A percentile compares a stretch with the other conserved stretches of the same genome.
These are phyloP conservation scores for Protomyces inundatus DNA, from an alignment of 1,139 yeast genomes.

Conservation along the genomic window DNA sequence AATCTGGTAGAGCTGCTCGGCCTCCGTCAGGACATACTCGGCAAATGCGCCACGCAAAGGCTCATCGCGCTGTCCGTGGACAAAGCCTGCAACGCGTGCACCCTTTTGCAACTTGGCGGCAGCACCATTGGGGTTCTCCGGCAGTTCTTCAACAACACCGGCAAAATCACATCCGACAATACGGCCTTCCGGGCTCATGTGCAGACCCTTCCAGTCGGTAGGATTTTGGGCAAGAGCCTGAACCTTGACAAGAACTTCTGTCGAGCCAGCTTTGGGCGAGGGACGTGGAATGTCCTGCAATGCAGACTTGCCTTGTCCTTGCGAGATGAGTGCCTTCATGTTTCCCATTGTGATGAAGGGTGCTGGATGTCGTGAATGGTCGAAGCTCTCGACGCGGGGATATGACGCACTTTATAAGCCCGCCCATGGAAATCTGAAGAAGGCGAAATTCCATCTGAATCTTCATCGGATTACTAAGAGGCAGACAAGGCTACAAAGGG, in stretches of 20 bases:
- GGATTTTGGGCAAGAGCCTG: slow-evolving; percentile 11
- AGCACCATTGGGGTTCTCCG: slow-evolving; percentile 41
- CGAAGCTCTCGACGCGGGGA: too few relatives aligned
- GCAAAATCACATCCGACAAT: slow-evolving; percentile 44
- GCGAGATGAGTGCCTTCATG: slow-evolving; percentile 8
- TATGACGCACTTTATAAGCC: too few relatives aligned
- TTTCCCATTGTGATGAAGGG: background rate
- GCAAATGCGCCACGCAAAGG: slow-evolving; percentile 48
- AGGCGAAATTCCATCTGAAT: too few relatives aligned
- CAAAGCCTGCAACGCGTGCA: slow-evolving; percentile 40
- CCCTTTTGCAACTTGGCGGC: slow-evolving; percentile 50
- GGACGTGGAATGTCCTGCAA: background rate
- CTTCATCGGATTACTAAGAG: too few relatives aligned
- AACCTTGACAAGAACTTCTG: slow-evolving; percentile 2
- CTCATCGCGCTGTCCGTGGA: slow-evolving; percentile 41
- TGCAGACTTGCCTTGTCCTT: background rate
- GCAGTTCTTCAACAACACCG: slow-evolving; percentile 53
- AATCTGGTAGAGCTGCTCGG: slow-evolving; percentile 31
- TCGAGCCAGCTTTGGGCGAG: slow-evolving; percentile 1
- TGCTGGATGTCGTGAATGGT: too few relatives aligned
- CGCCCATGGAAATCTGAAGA: too few relatives aligned
- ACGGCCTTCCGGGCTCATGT: slow-evolving; percentile 5
- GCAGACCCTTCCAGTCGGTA: slow-evolving; percentile 19
- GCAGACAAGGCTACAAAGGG: too few relatives aligned
- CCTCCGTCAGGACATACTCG: slow-evolving; percentile 44